Evolutionary conservation across 192 early-diverging fungal species (phyloP).

Genomic region (Dissophora ornata): DNA sequence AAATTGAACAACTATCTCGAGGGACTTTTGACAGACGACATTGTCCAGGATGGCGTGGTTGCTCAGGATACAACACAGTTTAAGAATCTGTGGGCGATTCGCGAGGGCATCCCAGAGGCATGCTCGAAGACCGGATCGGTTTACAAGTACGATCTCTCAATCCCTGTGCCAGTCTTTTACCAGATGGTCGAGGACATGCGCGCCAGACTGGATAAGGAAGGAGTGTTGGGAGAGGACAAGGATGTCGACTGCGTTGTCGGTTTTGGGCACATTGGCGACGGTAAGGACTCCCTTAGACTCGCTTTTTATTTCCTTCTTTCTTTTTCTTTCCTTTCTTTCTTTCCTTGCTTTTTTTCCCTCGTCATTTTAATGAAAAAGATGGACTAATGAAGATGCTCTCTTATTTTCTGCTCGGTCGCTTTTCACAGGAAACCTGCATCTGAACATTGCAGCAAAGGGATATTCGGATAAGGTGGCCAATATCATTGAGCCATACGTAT

Average conservation of each 20-base stretch:
- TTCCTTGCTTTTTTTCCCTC: no score
- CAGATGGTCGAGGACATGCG: slow-evolving; percentile 87
- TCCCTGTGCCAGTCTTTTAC: slow-evolving; percentile 91
- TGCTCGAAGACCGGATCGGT: slow-evolving; percentile 87
- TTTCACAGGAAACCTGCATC: slow-evolving; percentile 82
- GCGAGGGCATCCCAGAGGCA: slow-evolving; percentile 96
- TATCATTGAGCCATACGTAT: slow-evolving; percentile 92
- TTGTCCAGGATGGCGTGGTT: slow-evolving; percentile 89
- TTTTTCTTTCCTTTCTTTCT: no score
- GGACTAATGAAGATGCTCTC: no score
- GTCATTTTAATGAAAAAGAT: no score
- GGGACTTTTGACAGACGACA: slow-evolving; percentile 76
- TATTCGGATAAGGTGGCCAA: slow-evolving; percentile 73
- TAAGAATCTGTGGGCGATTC: slow-evolving; percentile 85
- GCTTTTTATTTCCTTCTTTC: no score
- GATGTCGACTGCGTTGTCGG: slow-evolving; percentile 85
- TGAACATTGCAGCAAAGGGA: slow-evolving; percentile 82
- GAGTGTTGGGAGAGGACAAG: slow-evolving; percentile 69
- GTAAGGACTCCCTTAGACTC: no score
- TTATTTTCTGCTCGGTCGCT: neutral
- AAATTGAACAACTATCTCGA: slow-evolving; percentile 88
- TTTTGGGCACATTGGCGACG: slow-evolving; percentile 98
- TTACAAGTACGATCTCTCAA: slow-evolving; percentile 97
- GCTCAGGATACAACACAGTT: slow-evolving; percentile 92
- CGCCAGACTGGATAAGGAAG: slow-evolving; percentile 66